Percentiles rank a stretch among this genome's conserved stretches.
These are phyloP conservation scores for Trichoderma cornu-damae DNA, from an alignment of 2,329 filamentous ascomycete species.

Conservation along the genomic window DNA sequence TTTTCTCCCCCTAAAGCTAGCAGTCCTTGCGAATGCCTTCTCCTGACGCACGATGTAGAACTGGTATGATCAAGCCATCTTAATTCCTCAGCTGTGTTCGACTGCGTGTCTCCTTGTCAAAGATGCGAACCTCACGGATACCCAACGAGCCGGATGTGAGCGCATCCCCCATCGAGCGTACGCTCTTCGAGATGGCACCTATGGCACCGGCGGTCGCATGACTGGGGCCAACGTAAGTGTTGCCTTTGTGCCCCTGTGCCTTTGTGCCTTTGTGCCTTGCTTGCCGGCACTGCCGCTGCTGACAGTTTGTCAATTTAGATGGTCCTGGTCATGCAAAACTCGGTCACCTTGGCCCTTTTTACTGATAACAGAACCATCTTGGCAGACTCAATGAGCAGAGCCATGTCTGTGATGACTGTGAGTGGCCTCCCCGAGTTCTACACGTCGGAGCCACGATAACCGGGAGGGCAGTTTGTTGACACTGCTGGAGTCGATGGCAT, in stretches of 20 bases:
- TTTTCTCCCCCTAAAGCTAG: not conserved
- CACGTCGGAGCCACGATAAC: not conserved
- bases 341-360: conserved; percentile 23
- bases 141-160: conserved; percentile 21
- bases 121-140: conserved; percentile 20
- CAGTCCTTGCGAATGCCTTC: not conserved
- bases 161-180: conserved; percentile 24
- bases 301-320: conserved; percentile 5
- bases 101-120: conserved; percentile 22
- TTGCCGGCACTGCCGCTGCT: not conserved
- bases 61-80: conserved; percentile 25
- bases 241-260: no score
- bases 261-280: no score
- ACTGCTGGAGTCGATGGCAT: conserved; percentile 22
- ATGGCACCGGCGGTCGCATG: conserved; percentile 22
- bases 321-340: conserved; percentile 25
- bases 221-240: conserved; percentile 24
- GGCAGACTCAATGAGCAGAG: conserved; percentile 19
- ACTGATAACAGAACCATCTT: conserved; percentile 23
- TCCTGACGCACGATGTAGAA: conserved; percentile 18
- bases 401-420: conserved; percentile 23
- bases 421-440: not conserved
- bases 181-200: conserved; percentile 21
- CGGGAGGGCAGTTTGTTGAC: conserved; percentile 20
- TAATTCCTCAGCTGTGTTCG: conserved; percentile 25